phyloP scores from a whole-genome alignment of 2,329 filamentous ascomycete species.

The Pleurostoma richardsiae region DNA sequence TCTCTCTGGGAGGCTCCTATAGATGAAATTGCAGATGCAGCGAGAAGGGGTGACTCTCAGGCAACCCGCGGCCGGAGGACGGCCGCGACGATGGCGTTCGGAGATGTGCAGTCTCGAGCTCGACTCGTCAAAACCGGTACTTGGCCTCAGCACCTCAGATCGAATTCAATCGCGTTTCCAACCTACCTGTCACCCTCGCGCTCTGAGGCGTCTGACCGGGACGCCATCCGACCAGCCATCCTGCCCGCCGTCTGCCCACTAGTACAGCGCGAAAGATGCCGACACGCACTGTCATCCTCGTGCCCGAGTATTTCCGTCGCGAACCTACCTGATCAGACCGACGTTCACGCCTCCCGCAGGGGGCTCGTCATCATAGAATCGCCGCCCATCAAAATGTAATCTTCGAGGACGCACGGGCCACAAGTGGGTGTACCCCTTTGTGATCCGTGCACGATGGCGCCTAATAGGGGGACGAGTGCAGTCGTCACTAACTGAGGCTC shows the following conservation, averaged over 20 bases:
- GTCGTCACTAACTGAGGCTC: too few species aligned
- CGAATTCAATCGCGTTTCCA: background rate
- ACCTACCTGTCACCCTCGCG: background rate
- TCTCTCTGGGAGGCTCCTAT: background rate
- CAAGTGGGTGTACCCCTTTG: too few species aligned
- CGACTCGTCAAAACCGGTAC: background rate
- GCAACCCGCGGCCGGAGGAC: background rate
- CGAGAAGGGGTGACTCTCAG: background rate
- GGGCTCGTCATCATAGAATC: too few species aligned
- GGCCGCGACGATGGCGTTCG: background rate
- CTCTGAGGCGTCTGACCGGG: background rate
- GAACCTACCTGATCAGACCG: too few species aligned
- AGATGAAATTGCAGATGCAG: background rate
- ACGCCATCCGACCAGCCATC: background rate
- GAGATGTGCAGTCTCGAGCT: background rate
- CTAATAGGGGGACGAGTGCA: too few species aligned
- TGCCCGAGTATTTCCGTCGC: background rate
- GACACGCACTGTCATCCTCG: background rate
- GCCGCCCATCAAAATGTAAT: too few species aligned
- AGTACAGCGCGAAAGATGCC: background rate
- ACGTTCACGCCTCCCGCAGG: too few species aligned
- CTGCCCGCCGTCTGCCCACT: background rate
- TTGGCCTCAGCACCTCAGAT: background rate
- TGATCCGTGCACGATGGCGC: too few species aligned
- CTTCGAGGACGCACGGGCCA: too few species aligned